A percentile compares a stretch with the other conserved stretches of the same genome.
These are phyloP conservation scores for Pichia cactophila DNA, from an alignment of 1,139 yeast species.

Conservation along the genomic window DNA sequence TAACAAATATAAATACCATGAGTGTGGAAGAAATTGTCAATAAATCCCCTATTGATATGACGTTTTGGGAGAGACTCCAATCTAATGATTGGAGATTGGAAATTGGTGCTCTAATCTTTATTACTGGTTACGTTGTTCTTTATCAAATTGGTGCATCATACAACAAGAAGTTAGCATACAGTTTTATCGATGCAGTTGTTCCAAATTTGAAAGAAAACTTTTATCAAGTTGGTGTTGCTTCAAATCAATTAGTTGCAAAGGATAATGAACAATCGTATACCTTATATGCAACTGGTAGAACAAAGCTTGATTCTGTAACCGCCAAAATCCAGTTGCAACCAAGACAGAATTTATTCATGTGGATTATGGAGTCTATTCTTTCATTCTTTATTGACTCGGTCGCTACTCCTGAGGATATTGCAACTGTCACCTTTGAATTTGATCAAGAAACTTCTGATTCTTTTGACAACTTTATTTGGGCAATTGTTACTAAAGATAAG, in stretches of 20 bases:
- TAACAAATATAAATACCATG: not conserved
- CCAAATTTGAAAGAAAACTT: slow-evolving; percentile 58
- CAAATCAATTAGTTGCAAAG: slow-evolving; percentile 42
- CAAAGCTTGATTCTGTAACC: slow-evolving; percentile 57
- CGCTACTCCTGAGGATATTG: slow-evolving; percentile 50
- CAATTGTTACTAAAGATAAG: slow-evolving; percentile 75
- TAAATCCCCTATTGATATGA: slow-evolving; percentile 46
- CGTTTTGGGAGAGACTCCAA: slow-evolving; percentile 42
- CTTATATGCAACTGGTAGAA: slow-evolving; percentile 84
- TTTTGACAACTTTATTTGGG: slow-evolving; percentile 66
- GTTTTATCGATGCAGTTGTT: slow-evolving; percentile 42
- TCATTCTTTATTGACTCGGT: slow-evolving; percentile 47
- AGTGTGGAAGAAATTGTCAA: slow-evolving; percentile 22
- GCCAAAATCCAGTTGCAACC: slow-evolving; percentile 61
- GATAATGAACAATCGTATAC: slow-evolving; percentile 69
- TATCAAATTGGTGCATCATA: slow-evolving; percentile 51
- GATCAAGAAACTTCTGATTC: slow-evolving; percentile 41
- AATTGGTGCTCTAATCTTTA: slow-evolving; percentile 43
- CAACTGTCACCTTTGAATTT: slow-evolving; percentile 57
- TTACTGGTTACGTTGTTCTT: slow-evolving; percentile 37
- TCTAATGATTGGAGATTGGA: slow-evolving; percentile 75
- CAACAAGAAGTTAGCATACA: slow-evolving; percentile 50
- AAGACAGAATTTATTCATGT: slow-evolving; percentile 71
- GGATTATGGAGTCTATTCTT: slow-evolving; percentile 49
- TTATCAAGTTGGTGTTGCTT: slow-evolving; percentile 68